These are phyloP conservation scores for Kodamaea neixiangensis DNA, from an alignment of 805 yeast species.

Conservation along the genomic window DNA sequence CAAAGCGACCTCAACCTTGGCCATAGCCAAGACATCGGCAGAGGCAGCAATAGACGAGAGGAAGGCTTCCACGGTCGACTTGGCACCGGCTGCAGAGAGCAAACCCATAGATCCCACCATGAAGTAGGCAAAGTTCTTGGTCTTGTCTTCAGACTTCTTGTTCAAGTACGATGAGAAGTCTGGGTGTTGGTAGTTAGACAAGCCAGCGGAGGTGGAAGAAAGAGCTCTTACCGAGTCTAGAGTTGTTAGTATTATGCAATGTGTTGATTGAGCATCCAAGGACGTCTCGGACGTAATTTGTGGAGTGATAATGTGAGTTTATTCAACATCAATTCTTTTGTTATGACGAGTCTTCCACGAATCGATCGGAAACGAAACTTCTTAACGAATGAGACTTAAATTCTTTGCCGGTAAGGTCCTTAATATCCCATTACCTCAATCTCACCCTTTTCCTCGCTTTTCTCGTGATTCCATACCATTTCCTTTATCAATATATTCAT, in stretches of 20 bases:
- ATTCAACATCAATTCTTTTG: not conserved
- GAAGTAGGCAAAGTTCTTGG: slow-evolving; percentile 88
- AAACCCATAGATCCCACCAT: slow-evolving; percentile 96
- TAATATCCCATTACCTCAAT: no score
- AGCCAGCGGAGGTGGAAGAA: slow-evolving; percentile 52
- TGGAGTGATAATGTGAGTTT: not conserved
- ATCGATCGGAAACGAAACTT: no score
- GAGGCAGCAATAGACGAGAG: slow-evolving; percentile 94
- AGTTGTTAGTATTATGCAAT: slow-evolving; percentile 16
- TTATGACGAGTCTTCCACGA: not conserved
- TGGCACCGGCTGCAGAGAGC: slow-evolving; percentile 90
- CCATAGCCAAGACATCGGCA: slow-evolving; percentile 98
- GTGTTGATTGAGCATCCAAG: not conserved
- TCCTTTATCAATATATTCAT: not conserved
- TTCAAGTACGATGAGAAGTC: slow-evolving; percentile 81
- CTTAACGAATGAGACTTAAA: no score
- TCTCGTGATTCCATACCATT: not conserved
- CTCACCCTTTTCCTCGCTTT: not conserved
- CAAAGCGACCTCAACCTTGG: slow-evolving; percentile 96
- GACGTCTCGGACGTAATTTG: not conserved
- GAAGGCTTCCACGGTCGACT: slow-evolving; percentile 93
- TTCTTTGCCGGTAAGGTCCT: no score
- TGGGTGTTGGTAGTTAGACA: slow-evolving; percentile 87
- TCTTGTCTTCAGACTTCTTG: slow-evolving; percentile 65
- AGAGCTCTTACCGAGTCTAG: slow-evolving; percentile 48